Percentiles rank a stretch among this genome's conserved stretches.
These are phyloP conservation scores for Sequoia sempervirens DNA, from an alignment of 75 land plant species.

Conservation along the genomic window DNA sequence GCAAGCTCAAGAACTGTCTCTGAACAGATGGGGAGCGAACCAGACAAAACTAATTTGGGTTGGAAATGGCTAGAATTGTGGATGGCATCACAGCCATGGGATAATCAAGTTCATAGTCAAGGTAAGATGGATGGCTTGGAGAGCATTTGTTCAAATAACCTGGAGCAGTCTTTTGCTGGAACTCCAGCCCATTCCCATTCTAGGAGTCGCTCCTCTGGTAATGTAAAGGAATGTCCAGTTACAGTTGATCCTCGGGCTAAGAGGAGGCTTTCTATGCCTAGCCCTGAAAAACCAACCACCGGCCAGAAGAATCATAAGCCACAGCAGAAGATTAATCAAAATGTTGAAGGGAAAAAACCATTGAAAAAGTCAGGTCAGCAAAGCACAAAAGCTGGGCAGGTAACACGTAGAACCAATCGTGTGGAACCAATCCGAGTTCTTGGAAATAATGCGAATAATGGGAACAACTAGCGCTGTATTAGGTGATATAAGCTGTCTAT, in stretches of 20 bases:
- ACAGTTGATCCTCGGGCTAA: constrained; percentile 42
- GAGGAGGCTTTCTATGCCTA: constrained; percentile 65
- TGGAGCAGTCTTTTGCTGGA: constrained; percentile 14
- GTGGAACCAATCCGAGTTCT: neutral
- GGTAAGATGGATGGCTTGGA: constrained; percentile 47
- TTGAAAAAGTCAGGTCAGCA: constrained; percentile 4
- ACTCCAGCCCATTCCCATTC: constrained; percentile 24
- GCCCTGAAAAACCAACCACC: constrained; percentile 16
- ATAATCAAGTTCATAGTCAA: constrained; percentile 24
- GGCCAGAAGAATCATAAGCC: neutral
- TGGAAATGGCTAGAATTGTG: constrained; percentile 26
- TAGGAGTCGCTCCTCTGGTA: constrained; percentile 56
- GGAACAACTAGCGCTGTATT: neutral
- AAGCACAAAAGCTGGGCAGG: neutral
- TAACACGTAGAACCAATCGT: neutral
- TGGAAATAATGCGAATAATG: neutral
- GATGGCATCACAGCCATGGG: constrained; percentile 11
- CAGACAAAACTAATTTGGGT: constrained; percentile 16
- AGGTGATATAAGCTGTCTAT: constrained; percentile 3
- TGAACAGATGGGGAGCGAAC: constrained; percentile 12
- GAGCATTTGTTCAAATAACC: constrained; percentile 15
- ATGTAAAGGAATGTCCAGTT: constrained; percentile 59
- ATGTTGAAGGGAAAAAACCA: constrained; percentile 6
- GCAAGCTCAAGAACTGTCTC: constrained; percentile 5
- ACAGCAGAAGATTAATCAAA: constrained; percentile 8